A percentile compares a stretch with the other conserved stretches of the same genome.
phyloP scores from a whole-genome alignment of 176 grass and related monocot genomes.

The Canna indica region DNA sequence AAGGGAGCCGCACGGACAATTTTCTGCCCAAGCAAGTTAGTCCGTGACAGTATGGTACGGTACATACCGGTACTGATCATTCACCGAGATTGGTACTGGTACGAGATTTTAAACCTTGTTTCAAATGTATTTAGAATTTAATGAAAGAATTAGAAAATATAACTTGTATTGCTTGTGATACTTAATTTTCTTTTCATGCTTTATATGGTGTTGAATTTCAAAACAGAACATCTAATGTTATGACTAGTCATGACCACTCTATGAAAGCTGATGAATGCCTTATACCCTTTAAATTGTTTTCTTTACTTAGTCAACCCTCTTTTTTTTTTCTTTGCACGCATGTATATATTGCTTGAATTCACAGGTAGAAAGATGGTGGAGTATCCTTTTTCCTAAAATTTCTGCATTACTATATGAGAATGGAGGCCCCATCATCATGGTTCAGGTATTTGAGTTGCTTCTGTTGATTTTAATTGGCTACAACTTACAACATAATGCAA shows the following conservation, averaged over 20 bases:
- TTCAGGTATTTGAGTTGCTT: slow-evolving; percentile 48
- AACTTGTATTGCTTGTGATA: neutral
- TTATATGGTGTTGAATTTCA: neutral
- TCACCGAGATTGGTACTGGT: no score
- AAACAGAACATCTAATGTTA: no score
- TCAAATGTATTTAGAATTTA: neutral
- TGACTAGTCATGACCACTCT: neutral
- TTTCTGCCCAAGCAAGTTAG: no score
- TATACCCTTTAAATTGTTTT: neutral
- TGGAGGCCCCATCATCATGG: slow-evolving; percentile 88
- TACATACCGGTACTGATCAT: no score
- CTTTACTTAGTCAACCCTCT: no score
- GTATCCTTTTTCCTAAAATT: slow-evolving; percentile 62
- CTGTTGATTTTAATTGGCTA: neutral
- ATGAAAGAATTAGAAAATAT: neutral
- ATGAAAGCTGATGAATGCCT: neutral
- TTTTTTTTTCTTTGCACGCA: neutral
- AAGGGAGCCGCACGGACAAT: no score
- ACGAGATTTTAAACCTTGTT: no score
- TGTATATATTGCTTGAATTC: slow-evolving; percentile 15
- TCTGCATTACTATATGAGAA: slow-evolving; percentile 60
- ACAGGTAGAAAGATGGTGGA: slow-evolving; percentile 94
- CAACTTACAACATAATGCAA: neutral
- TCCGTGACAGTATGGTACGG: no score
- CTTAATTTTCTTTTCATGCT: neutral